A percentile compares a stretch with the other conserved stretches of the same genome.
Evolutionary conservation across 2,329 filamentous ascomycete genomes (phyloP).

Genomic region (Pseudocercospora cruenta): DNA sequence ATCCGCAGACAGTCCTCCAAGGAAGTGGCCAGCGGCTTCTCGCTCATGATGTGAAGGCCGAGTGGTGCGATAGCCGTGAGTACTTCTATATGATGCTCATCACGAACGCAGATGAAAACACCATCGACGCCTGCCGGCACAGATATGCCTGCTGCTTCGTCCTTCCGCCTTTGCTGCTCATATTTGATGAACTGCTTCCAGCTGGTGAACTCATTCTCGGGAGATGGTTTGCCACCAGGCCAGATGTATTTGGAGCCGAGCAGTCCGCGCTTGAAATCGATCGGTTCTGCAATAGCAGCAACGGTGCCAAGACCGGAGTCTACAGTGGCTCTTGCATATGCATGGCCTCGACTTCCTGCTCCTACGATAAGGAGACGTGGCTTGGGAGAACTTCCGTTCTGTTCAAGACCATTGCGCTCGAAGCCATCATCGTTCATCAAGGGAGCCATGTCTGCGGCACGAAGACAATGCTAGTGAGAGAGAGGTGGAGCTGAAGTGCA

Average conservation of each 20-base stretch:
- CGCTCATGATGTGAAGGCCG: slow-evolving; percentile 84
- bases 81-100: slow-evolving; percentile 85
- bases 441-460: slow-evolving; percentile 22
- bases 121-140: slow-evolving; percentile 54
- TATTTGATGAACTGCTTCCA: slow-evolving; percentile 79
- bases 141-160: slow-evolving; percentile 51
- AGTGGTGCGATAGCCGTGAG: slow-evolving; percentile 71
- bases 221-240: slow-evolving; percentile 54
- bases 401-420: background rate
- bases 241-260: slow-evolving; percentile 77
- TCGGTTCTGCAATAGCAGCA: slow-evolving; percentile 78
- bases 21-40: slow-evolving; percentile 87
- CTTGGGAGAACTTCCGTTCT: slow-evolving; percentile 12
- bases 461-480: background rate
- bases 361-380: slow-evolving; percentile 76
- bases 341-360: slow-evolving; percentile 75
- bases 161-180: slow-evolving; percentile 65
- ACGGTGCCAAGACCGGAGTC: slow-evolving; percentile 69
- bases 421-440: slow-evolving; percentile 21
- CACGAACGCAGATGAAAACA: slow-evolving; percentile 74
- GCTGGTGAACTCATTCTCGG: slow-evolving; percentile 70
- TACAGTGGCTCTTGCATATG: slow-evolving; percentile 72
- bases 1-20: slow-evolving; percentile 78
- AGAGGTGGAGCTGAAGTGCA: background rate
- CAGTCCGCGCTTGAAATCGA: slow-evolving; percentile 71